phyloP scores from a whole-genome alignment of 345 rosid genomes.

The Eutrema yunnanense region DNA sequence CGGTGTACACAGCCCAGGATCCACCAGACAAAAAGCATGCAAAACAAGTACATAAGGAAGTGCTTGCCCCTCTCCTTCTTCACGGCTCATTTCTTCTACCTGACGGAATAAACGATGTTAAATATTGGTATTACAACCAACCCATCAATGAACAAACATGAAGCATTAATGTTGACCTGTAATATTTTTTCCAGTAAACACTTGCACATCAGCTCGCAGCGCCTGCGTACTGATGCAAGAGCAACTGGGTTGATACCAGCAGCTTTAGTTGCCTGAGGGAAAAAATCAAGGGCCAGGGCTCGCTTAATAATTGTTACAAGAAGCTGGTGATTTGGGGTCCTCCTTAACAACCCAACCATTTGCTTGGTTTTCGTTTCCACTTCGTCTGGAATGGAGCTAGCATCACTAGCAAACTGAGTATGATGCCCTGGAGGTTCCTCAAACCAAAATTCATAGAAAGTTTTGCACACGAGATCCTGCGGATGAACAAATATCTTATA shows the following conservation, averaged over 20 bases:
- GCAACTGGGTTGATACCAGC: slow-evolving; percentile 86
- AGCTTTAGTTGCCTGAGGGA: slow-evolving; percentile 94
- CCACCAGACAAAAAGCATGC: slow-evolving; percentile 95
- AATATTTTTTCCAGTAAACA: slow-evolving; percentile 90
- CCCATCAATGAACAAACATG: slow-evolving; percentile 8
- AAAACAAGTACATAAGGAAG: slow-evolving; percentile 83
- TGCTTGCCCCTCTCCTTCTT: slow-evolving; percentile 55
- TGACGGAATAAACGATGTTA: slow-evolving; percentile 27
- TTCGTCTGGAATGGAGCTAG: slow-evolving; percentile 87
- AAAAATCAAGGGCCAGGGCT: slow-evolving; percentile 88
- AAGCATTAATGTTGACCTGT: slow-evolving; percentile 49
- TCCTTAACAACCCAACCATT: slow-evolving; percentile 83
- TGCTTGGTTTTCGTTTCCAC: slow-evolving; percentile 91
- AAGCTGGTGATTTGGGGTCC: slow-evolving; percentile 75
- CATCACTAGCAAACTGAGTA: slow-evolving; percentile 63
- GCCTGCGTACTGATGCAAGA: slow-evolving; percentile 82
- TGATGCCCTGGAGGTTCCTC: slow-evolving; percentile 81
- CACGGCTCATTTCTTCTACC: slow-evolving; percentile 82
- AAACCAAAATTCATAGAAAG: slow-evolving; percentile 97
- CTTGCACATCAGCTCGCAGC: slow-evolving; percentile 96
- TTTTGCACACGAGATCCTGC: slow-evolving; percentile 99
- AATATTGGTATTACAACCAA: slow-evolving; percentile 10
- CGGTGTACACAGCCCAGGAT: slow-evolving; percentile 88
- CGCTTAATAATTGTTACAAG: slow-evolving; percentile 84
- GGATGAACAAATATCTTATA: slow-evolving; percentile 12